Conservation (phyloP, 176 grass and related monocot genomes). For the Thinopyrum elongatum region DNA sequence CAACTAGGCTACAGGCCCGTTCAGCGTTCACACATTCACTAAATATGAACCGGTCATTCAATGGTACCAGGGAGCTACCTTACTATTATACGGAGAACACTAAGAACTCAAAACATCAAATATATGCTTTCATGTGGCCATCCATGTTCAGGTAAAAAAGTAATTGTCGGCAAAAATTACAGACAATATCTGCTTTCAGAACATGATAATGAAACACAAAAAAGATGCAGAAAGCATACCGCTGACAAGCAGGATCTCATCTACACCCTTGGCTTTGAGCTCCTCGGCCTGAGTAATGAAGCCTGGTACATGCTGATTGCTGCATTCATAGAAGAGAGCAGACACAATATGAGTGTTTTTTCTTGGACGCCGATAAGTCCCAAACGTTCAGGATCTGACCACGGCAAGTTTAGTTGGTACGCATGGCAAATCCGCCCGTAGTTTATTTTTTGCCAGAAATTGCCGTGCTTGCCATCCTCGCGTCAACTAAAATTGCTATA, state of each 20-base stretch:
- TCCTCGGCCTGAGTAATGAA: constrained; percentile 84
- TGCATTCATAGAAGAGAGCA: constrained; percentile 30
- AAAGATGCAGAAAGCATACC: constrained; percentile 35
- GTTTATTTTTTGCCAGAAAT: too few relatives aligned
- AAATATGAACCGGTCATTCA: not conserved
- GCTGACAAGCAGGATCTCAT: constrained; percentile 83
- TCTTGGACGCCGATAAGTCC: not conserved
- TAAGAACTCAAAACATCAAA: not conserved
- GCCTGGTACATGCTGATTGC: constrained; percentile 91
- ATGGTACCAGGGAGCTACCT: not conserved
- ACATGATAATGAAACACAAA: not conserved
- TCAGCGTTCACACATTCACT: too few relatives aligned
- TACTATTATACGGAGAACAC: not conserved
- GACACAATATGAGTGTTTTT: not conserved
- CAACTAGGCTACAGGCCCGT: too few relatives aligned
- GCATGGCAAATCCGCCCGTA: too few relatives aligned
- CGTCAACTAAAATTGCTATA: too few relatives aligned
- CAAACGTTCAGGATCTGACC: too few relatives aligned
- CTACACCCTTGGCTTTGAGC: constrained; percentile 92
- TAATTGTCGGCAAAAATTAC: not conserved
- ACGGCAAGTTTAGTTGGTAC: too few relatives aligned
- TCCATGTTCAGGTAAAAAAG: not conserved
- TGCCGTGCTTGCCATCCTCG: too few relatives aligned
- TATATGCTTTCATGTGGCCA: not conserved
- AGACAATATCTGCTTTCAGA: not conserved